Conservation (phyloP, 768 basidiomycete species). For the Gloeostereum incarnatum region DNA sequence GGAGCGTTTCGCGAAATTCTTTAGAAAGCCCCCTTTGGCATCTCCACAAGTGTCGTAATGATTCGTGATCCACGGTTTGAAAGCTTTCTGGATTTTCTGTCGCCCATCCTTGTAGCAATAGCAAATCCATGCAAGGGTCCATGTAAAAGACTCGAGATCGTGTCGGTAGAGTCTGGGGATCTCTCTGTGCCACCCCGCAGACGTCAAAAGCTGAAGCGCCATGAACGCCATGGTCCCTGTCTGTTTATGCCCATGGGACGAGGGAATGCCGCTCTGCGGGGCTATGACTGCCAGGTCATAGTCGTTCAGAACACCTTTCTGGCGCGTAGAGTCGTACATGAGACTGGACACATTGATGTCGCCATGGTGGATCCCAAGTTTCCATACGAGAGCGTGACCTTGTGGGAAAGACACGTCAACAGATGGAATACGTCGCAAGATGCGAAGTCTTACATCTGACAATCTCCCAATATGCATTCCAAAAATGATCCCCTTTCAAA, state of each 20-base stretch:
- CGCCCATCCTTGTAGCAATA: conserved; percentile 1
- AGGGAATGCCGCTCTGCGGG: too few species aligned
- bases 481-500: neutral
- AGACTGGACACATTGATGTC: neutral
- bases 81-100: too few species aligned
- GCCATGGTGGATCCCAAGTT: neutral
- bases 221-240: conserved; percentile 23
- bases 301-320: conserved; percentile 4
- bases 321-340: neutral
- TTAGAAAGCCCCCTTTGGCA: too few species aligned
- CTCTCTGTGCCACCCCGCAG: conserved; percentile 8
- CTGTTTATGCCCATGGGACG: too few species aligned
- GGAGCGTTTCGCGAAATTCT: too few species aligned
- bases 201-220: conserved; percentile 17
- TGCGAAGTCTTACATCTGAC: neutral
- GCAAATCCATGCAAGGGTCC: conserved; percentile 15
- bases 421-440: neutral
- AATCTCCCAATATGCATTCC: neutral
- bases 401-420: neutral
- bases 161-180: conserved; percentile 16
- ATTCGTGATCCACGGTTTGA: too few species aligned
- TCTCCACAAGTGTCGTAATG: too few species aligned
- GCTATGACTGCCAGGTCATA: neutral
- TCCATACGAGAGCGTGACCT: neutral
- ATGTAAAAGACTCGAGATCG: conserved; percentile 23